phyloP scores from a whole-genome alignment of 1,284 basidiomycete species.

The Trametes pubescens region DNA sequence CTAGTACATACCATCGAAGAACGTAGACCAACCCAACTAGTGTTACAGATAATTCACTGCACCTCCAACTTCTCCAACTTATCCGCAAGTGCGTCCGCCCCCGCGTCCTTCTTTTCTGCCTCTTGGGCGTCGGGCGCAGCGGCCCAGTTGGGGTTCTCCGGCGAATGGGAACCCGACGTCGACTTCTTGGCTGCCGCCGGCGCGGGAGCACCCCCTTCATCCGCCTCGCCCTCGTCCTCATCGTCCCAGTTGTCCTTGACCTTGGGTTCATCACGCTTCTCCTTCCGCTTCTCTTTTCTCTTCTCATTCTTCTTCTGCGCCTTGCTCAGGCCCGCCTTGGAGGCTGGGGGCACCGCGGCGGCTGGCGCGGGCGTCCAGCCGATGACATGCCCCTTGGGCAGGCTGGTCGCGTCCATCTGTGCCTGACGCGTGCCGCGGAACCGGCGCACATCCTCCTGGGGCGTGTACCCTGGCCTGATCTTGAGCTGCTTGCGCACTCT shows the following conservation, averaged over 20 bases:
- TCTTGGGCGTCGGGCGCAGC: slow-evolving; percentile 30
- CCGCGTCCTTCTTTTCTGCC: slow-evolving; percentile 23
- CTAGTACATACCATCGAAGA: slow-evolving; percentile 17
- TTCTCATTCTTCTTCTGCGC: slow-evolving; percentile 85
- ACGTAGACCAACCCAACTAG: slow-evolving; percentile 7
- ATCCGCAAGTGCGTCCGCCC: slow-evolving; percentile 47
- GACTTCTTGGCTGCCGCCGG: slow-evolving; percentile 21
- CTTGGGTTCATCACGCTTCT: slow-evolving; percentile 54
- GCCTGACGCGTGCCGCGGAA: slow-evolving; percentile 83
- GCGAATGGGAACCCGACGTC: slow-evolving; percentile 26
- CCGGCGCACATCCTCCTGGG: slow-evolving; percentile 89
- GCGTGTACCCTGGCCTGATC: slow-evolving; percentile 93
- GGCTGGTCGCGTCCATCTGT: slow-evolving; percentile 66
- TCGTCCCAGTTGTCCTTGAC: slow-evolving; percentile 83
- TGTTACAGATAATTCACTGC: slow-evolving; percentile 33
- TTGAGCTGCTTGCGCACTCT: slow-evolving; percentile 91
- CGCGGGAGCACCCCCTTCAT: slow-evolving; percentile 27
- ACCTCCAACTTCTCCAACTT: slow-evolving; percentile 56
- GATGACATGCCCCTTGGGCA: slow-evolving; percentile 80
- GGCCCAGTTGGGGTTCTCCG: slow-evolving; percentile 34
- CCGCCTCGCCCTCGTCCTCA: slow-evolving; percentile 57
- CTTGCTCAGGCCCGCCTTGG: slow-evolving; percentile 52
- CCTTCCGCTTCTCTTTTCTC: slow-evolving; percentile 70
- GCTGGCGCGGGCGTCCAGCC: slow-evolving; percentile 70
- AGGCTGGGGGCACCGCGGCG: slow-evolving; percentile 31